Conservation (phyloP, 2,329 filamentous ascomycete species). For the Camptophora hylomeconis region DNA sequence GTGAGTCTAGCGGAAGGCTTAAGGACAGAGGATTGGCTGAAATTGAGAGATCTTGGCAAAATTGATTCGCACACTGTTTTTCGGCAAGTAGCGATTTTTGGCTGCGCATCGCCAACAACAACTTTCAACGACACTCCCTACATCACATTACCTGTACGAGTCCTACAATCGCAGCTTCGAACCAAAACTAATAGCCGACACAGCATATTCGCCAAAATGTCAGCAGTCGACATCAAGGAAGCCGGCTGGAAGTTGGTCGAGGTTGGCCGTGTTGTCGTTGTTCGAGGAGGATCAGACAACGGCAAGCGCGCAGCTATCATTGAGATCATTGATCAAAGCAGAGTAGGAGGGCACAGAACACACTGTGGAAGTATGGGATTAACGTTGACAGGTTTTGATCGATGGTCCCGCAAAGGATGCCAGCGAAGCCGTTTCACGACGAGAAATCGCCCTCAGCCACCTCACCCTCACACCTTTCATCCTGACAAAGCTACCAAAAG, state of each 20-base stretch:
- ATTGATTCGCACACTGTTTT: too few species aligned
- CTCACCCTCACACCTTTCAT: constrained; percentile 81
- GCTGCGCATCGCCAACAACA: constrained; percentile 1
- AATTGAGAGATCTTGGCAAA: too few species aligned
- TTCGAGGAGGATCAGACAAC: constrained; percentile 67
- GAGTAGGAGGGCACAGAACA: constrained; percentile 55
- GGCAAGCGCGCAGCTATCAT: constrained; percentile 88
- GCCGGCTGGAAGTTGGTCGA: constrained; percentile 92
- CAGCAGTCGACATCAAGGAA: constrained; percentile 68
- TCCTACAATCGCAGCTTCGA: not conserved
- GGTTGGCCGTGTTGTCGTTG: constrained; percentile 92
- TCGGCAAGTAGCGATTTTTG: too few species aligned
- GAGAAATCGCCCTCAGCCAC: constrained; percentile 68
- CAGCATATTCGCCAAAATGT: constrained; percentile 38
- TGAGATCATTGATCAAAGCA: constrained; percentile 99
- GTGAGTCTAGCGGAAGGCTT: too few species aligned
- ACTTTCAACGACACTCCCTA: constrained; percentile 3
- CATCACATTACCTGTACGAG: constrained; percentile 8
- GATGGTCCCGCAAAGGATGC: constrained; percentile 81
- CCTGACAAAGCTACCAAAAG: constrained; percentile 75
- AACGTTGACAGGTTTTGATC: constrained; percentile 63
- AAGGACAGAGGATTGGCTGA: too few species aligned
- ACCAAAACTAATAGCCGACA: constrained; percentile 3
- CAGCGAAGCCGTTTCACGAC: constrained; percentile 70
- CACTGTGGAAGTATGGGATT: constrained; percentile 3